Conservation (phyloP, 106 monocot species). For the Dactylorhiza incarnata region DNA sequence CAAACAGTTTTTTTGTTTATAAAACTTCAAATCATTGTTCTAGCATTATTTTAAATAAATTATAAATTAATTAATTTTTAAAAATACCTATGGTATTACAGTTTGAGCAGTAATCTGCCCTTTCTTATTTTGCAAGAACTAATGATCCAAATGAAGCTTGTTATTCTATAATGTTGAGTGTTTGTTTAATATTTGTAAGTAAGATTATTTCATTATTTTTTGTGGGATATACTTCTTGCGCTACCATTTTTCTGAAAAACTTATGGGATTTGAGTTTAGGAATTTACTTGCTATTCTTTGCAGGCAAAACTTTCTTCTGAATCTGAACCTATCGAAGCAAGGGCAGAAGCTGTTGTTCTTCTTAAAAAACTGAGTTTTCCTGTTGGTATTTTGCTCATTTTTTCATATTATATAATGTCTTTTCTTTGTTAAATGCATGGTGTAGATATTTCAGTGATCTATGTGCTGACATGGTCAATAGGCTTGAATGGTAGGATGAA, state of each 20-base stretch:
- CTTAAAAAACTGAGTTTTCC: conserved; percentile 91
- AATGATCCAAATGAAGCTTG: background rate
- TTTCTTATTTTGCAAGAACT: background rate
- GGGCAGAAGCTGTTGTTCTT: conserved; percentile 97
- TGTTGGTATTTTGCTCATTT: conserved; percentile 53
- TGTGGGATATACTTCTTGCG: background rate
- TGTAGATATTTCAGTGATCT: background rate
- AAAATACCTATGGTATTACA: background rate
- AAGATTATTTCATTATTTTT: background rate
- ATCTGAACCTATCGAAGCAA: conserved; percentile 88
- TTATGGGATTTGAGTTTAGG: background rate
- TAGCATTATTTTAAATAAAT: too few relatives aligned
- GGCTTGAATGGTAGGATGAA: background rate
- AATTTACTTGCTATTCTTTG: background rate
- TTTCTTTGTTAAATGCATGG: conserved; percentile 1
- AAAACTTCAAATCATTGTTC: too few relatives aligned
- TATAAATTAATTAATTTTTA: too few relatives aligned
- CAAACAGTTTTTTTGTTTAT: too few relatives aligned
- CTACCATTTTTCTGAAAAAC: background rate
- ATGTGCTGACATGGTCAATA: background rate
- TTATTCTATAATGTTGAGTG: background rate
- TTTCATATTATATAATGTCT: conserved; percentile 1
- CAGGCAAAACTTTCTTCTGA: conserved; percentile 86
- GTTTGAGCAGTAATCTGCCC: background rate
- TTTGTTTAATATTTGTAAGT: background rate